Evolutionary conservation across 176 grass and related monocot species (phyloP).

Genomic region (Carex pumila): DNA sequence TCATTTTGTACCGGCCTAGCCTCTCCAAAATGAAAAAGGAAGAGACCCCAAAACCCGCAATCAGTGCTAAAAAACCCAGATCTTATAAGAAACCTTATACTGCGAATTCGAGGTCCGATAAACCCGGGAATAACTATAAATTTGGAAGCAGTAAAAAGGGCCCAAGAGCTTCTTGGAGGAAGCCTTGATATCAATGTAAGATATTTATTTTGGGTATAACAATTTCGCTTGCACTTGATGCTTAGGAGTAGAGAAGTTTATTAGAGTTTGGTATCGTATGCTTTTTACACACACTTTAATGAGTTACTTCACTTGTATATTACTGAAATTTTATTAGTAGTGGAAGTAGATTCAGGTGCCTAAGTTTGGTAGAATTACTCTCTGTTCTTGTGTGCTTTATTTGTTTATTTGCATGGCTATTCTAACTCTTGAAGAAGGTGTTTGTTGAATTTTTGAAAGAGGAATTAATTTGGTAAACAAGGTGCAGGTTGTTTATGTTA

Average conservation of each 20-base stretch:
- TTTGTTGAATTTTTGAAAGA: neutral
- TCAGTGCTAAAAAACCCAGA: neutral
- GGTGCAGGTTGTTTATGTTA: neutral
- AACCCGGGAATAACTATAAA: neutral
- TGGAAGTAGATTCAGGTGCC: neutral
- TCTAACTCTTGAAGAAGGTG: neutral
- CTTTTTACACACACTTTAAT: neutral
- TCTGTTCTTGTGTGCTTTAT: neutral
- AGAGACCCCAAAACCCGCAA: neutral
- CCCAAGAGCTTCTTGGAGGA: slow-evolving; percentile 3
- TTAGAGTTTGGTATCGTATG: neutral
- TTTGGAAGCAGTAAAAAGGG: slow-evolving; percentile 6
- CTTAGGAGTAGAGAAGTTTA: neutral
- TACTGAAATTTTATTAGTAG: neutral
- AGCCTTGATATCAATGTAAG: neutral
- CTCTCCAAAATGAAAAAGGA: slow-evolving; percentile 80
- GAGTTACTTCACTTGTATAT: neutral
- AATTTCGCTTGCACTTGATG: neutral
- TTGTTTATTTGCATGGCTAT: neutral
- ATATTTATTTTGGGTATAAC: neutral
- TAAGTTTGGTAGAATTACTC: neutral
- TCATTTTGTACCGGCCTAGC: slow-evolving; percentile 92
- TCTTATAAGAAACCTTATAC: neutral
- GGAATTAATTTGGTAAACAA: neutral
- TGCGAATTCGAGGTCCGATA: neutral